These are phyloP conservation scores for Aspergillus ustus DNA, from an alignment of 2,329 filamentous ascomycete genomes.

Conservation along the genomic window DNA sequence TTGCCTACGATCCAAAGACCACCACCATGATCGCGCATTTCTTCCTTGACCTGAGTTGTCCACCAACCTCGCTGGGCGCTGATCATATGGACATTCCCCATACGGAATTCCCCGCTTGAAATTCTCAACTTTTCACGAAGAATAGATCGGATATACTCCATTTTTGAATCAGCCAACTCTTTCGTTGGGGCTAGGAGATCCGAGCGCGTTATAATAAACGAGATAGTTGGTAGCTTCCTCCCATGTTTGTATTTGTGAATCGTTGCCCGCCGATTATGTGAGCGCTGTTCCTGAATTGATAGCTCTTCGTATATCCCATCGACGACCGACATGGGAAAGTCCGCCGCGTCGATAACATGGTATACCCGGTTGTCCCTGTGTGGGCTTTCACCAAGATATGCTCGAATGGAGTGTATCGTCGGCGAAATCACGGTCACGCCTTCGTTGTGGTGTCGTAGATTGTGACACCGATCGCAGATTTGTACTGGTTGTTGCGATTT, in stretches of 20 bases:
- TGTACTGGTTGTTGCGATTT: conserved; percentile 26
- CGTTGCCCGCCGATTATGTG: conserved; percentile 77
- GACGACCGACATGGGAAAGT: conserved; percentile 93
- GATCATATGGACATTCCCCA: conserved; percentile 86
- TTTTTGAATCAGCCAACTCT: conserved; percentile 79
- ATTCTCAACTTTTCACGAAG: conserved; percentile 76
- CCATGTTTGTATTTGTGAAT: conserved; percentile 68
- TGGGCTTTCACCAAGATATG: conserved; percentile 86
- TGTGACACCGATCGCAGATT: conserved; percentile 86
- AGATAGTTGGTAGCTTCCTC: conserved; percentile 76
- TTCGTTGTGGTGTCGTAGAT: conserved; percentile 74
- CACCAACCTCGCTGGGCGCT: conserved; percentile 89
- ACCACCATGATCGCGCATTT: conserved; percentile 81
- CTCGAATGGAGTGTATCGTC: conserved; percentile 76
- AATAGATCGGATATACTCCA: conserved; percentile 81
- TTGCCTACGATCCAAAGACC: conserved; percentile 98
- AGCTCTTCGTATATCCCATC: conserved; percentile 74
- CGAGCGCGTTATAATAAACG: conserved; percentile 87
- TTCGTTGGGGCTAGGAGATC: conserved; percentile 86
- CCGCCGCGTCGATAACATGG: conserved; percentile 90
- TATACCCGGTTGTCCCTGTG: conserved; percentile 93
- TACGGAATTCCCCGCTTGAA: conserved; percentile 69
- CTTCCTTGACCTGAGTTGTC: conserved; percentile 83
- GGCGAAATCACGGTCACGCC: conserved; percentile 79
- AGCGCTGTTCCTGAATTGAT: conserved; percentile 73